Evolutionary conservation across 768 basidiomycete genomes (phyloP).

Genomic region (Wakefieldia striispora): DNA sequence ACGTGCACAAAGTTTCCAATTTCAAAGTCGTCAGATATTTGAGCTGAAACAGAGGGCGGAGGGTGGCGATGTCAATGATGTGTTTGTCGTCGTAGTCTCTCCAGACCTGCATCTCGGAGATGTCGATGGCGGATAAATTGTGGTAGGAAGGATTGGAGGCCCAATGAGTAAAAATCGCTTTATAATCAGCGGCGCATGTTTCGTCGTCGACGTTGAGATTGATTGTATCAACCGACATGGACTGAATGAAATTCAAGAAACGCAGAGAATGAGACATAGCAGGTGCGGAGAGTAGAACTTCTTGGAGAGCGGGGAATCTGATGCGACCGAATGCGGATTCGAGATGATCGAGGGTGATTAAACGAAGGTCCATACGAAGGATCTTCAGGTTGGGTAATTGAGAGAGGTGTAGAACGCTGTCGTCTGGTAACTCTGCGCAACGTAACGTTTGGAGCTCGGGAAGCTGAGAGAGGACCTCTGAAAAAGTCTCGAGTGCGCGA

Average conservation of each 20-base stretch:
- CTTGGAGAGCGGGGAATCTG: slow-evolving; percentile 22
- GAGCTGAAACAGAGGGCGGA: slow-evolving; percentile 27
- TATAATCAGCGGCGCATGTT: slow-evolving; percentile 26
- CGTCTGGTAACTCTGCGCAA: slow-evolving; percentile 27
- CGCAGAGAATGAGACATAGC: slow-evolving; percentile 22
- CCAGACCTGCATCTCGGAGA: slow-evolving; percentile 31
- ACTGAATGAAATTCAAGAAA: slow-evolving; percentile 27
- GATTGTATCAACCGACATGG: slow-evolving; percentile 28
- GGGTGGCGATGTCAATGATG: slow-evolving; percentile 23
- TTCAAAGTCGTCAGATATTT: slow-evolving; percentile 21
- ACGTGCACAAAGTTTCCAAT: slow-evolving; percentile 30
- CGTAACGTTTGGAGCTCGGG: slow-evolving; percentile 23
- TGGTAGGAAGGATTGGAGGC: slow-evolving; percentile 21
- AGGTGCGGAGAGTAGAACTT: slow-evolving; percentile 22
- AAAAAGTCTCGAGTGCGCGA: slow-evolving; percentile 22
- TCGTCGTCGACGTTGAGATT: slow-evolving; percentile 33
- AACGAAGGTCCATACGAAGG: slow-evolving; percentile 27
- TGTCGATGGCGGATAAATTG: slow-evolving; percentile 26
- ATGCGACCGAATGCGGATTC: slow-evolving; percentile 12
- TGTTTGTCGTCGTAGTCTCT: slow-evolving; percentile 30
- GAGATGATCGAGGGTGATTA: slow-evolving; percentile 21
- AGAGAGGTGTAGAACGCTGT: slow-evolving; percentile 21
- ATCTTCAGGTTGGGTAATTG: slow-evolving; percentile 19
- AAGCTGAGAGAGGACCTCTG: slow-evolving; percentile 21
- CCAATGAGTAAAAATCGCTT: slow-evolving; percentile 23